These are phyloP conservation scores for Solanum pennellii DNA, from an alignment of 257 asterid species.

Conservation along the genomic window DNA sequence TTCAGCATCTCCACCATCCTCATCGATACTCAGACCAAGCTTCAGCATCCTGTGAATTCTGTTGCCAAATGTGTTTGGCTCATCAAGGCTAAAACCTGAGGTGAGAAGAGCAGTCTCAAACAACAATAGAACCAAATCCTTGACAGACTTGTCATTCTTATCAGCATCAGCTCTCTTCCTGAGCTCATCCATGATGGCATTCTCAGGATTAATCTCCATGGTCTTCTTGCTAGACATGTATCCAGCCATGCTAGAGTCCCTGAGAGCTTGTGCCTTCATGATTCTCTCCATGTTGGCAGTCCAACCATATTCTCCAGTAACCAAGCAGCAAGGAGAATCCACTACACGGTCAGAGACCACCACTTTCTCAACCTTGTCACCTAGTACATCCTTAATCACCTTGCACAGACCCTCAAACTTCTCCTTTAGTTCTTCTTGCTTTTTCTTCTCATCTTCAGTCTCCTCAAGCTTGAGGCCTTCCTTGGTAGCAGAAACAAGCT, in stretches of 20 bases:
- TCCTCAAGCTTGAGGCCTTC: slow-evolving; percentile 60
- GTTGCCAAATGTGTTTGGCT: slow-evolving; percentile 63
- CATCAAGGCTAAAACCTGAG: slow-evolving; percentile 63
- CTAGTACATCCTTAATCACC: slow-evolving; percentile 54
- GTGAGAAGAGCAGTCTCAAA: slow-evolving; percentile 56
- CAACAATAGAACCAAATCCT: slow-evolving; percentile 51
- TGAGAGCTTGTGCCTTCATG: slow-evolving; percentile 60
- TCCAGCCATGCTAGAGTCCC: slow-evolving; percentile 68
- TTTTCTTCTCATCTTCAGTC: slow-evolving; percentile 48
- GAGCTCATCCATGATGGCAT: slow-evolving; percentile 61
- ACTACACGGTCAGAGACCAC: slow-evolving; percentile 55
- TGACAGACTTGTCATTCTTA: slow-evolving; percentile 57
- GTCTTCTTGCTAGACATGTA: slow-evolving; percentile 75
- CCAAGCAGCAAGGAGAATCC: slow-evolving; percentile 62
- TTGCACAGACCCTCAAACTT: slow-evolving; percentile 52
- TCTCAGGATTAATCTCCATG: slow-evolving; percentile 62
- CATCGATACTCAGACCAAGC: slow-evolving; percentile 62
- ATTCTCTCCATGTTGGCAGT: slow-evolving; percentile 69
- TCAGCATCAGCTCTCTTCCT: slow-evolving; percentile 70
- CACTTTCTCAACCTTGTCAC: slow-evolving; percentile 59
- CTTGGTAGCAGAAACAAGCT: slow-evolving; percentile 56
- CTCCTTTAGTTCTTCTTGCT: slow-evolving; percentile 35
- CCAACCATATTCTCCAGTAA: slow-evolving; percentile 61
- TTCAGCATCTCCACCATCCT: slow-evolving; percentile 45
- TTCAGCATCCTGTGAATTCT: slow-evolving; percentile 66